Conservation (phyloP, 352 stramenopile genomes). For the Lagenidium giganteum region DNA sequence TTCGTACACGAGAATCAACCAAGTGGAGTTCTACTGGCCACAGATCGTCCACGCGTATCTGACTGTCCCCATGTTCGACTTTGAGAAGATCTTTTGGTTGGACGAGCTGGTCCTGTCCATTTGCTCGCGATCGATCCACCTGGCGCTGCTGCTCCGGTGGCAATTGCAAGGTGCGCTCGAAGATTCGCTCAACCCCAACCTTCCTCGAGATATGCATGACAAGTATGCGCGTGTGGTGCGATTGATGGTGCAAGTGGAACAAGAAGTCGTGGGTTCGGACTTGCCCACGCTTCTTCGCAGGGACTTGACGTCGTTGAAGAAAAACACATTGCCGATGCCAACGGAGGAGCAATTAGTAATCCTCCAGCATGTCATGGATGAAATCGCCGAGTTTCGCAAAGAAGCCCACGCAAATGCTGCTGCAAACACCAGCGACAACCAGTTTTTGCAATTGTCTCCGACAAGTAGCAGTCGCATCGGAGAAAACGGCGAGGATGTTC, state of each 20-base stretch:
- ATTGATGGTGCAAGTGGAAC: conserved; percentile 74
- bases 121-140: conserved; percentile 70
- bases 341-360: conserved; percentile 67
- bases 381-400: conserved; percentile 45
- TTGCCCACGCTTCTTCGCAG: conserved; percentile 45
- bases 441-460: conserved; percentile 26
- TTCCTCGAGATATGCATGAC: conserved; percentile 73
- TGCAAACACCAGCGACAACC: conserved; percentile 12
- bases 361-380: conserved; percentile 63
- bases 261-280: conserved; percentile 59
- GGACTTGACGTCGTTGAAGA: conserved; percentile 31
- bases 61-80: conserved; percentile 79
- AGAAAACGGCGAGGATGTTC: no score
- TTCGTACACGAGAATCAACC: conserved; percentile 78
- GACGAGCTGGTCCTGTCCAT: conserved; percentile 81
- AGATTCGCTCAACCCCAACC: conserved; percentile 61
- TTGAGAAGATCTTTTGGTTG: conserved; percentile 83
- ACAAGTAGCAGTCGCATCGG: no score
- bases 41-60: conserved; percentile 83
- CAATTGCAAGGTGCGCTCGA: conserved; percentile 71
- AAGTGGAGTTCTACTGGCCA: conserved; percentile 87
- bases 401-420: conserved; percentile 24
- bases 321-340: conserved; percentile 52
- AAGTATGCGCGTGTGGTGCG: conserved; percentile 72
- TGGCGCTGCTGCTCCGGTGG: conserved; percentile 76